phyloP scores from a whole-genome alignment of 305 asterid species.

The Fraxinus nigra region DNA sequence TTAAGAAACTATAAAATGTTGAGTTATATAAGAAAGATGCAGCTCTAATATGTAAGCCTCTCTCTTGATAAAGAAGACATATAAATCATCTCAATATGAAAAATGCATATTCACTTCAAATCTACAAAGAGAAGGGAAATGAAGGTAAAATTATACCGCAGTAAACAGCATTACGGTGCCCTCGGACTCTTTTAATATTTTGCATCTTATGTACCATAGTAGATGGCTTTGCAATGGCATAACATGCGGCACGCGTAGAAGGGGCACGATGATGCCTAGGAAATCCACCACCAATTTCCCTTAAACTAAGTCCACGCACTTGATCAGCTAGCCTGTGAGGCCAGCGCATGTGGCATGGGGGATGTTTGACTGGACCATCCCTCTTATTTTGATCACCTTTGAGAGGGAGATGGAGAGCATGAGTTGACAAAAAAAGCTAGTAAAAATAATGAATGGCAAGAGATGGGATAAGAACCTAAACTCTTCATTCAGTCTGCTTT shows the following conservation, averaged over 20 bases:
- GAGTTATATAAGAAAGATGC: conserved; percentile 12
- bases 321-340: conserved; percentile 93
- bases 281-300: conserved; percentile 98
- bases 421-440: conserved; percentile 17
- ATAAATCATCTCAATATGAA: conserved; percentile 1
- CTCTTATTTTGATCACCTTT: conserved; percentile 59
- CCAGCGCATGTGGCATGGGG: conserved; percentile 80
- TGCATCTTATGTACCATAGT: conserved; percentile 97
- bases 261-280: conserved; percentile 93
- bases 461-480: conserved; percentile 16
- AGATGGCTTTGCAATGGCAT: conserved; percentile 92
- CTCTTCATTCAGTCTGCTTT: conserved; percentile 12
- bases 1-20: neutral
- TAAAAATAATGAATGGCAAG: conserved; percentile 16
- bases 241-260: conserved; percentile 88
- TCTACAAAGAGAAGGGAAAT: conserved; percentile 8
- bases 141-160: conserved; percentile 56
- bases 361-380: conserved; percentile 44
- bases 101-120: conserved; percentile 5
- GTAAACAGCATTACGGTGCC: conserved; percentile 94
- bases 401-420: conserved; percentile 31
- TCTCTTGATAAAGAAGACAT: conserved; percentile 12
- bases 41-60: conserved; percentile 11
- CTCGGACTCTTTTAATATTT: conserved; percentile 70
- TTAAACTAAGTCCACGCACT: conserved; percentile 80